Conservation (phyloP, 2,329 filamentous ascomycete genomes). For the Colletotrichum eremochloae region DNA sequence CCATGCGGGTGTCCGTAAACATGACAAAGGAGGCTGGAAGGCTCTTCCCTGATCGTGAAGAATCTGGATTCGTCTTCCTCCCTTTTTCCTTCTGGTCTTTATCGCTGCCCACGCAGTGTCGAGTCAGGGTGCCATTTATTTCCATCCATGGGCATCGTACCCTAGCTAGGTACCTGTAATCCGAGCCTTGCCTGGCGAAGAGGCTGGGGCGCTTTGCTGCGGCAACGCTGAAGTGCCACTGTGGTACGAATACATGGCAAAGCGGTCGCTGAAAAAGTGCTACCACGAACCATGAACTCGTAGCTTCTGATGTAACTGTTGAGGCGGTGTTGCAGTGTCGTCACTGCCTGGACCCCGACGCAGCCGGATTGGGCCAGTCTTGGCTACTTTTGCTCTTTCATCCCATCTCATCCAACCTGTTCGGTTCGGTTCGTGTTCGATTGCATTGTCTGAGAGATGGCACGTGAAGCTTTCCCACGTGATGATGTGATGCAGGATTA, state of each 20-base stretch:
- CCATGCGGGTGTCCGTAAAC: slow-evolving; percentile 17
- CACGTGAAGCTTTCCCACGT: slow-evolving; percentile 21
- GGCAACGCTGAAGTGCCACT: neutral
- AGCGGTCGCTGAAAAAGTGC: neutral
- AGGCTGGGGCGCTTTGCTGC: slow-evolving; percentile 6
- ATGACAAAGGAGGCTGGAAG: slow-evolving; percentile 21
- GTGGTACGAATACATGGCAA: too few relatives aligned
- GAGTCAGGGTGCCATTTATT: slow-evolving; percentile 19
- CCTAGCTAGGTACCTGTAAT: neutral
- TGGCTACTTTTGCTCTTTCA: slow-evolving; percentile 12
- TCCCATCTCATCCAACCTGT: slow-evolving; percentile 2
- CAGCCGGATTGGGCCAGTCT: slow-evolving; percentile 27
- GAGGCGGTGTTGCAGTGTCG: slow-evolving; percentile 33
- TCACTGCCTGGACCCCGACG: slow-evolving; percentile 31
- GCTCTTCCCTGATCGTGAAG: slow-evolving; percentile 27
- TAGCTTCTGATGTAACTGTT: slow-evolving; percentile 38
- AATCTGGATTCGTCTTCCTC: slow-evolving; percentile 30
- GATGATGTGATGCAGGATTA: neutral
- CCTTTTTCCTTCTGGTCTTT: slow-evolving; percentile 3
- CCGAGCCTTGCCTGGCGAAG: neutral
- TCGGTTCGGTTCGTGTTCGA: neutral
- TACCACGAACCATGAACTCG: slow-evolving; percentile 28
- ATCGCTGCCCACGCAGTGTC: slow-evolving; percentile 11
- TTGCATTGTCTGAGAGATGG: neutral
- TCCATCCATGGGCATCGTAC: slow-evolving; percentile 19